phyloP scores from a whole-genome alignment of 2,329 filamentous ascomycete species.

The Fusarium oxysporum region DNA sequence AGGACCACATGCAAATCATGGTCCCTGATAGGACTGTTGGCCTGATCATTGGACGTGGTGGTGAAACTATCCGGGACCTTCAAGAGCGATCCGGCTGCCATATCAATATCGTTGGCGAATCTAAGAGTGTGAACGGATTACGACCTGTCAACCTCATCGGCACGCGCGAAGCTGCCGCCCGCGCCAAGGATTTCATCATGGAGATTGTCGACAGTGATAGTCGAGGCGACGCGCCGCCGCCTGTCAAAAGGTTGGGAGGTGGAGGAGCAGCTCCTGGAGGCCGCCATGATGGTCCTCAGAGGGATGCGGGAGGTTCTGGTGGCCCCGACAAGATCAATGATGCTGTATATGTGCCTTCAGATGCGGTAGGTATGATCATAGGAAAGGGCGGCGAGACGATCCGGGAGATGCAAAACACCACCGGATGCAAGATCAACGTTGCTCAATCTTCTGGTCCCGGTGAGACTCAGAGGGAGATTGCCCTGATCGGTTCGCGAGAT shows the following conservation, averaged over 20 bases:
- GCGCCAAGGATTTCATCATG: slow-evolving; percentile 88
- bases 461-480: slow-evolving; percentile 87
- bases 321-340: slow-evolving; percentile 80
- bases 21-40: slow-evolving; percentile 93
- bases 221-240: slow-evolving; percentile 61
- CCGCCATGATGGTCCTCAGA: slow-evolving; percentile 48
- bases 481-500: slow-evolving; percentile 80
- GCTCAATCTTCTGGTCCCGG: slow-evolving; percentile 81
- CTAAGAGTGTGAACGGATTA: slow-evolving; percentile 90
- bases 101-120: slow-evolving; percentile 94
- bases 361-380: slow-evolving; percentile 96
- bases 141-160: slow-evolving; percentile 93
- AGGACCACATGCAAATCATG: slow-evolving; percentile 92
- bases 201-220: slow-evolving; percentile 95
- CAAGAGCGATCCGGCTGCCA: slow-evolving; percentile 94
- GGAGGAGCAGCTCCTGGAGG: slow-evolving; percentile 35
- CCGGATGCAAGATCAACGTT: slow-evolving; percentile 95
- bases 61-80: slow-evolving; percentile 91
- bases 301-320: slow-evolving; percentile 54
- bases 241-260: slow-evolving; percentile 42
- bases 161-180: slow-evolving; percentile 76
- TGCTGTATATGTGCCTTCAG: slow-evolving; percentile 85
- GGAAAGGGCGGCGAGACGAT: slow-evolving; percentile 95
- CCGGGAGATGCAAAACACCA: slow-evolving; percentile 89
- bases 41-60: slow-evolving; percentile 91